Percentiles rank a stretch among this genome's conserved stretches.
phyloP scores from a whole-genome alignment of 495 filamentous ascomycete species.

The Penicillium bovifimosum region DNA sequence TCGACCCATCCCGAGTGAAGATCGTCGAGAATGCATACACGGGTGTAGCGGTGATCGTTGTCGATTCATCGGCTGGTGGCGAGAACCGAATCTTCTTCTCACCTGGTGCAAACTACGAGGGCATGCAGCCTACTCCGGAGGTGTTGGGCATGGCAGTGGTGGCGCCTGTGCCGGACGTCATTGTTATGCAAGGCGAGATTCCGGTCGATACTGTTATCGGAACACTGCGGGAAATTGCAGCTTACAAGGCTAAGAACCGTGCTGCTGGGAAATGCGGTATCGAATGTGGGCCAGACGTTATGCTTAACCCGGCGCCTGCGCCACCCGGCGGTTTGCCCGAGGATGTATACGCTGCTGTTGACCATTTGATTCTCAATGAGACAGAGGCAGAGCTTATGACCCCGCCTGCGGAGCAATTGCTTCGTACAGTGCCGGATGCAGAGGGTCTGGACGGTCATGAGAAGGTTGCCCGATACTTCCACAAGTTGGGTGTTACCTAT shows the following conservation, averaged over 20 bases:
- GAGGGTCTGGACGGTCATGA: slow-evolving; percentile 44
- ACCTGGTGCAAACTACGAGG: slow-evolving; percentile 70
- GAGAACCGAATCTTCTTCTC: slow-evolving; percentile 84
- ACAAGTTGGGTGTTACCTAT: slow-evolving; percentile 62
- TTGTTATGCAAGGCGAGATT: slow-evolving; percentile 88
- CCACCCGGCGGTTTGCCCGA: slow-evolving; percentile 56
- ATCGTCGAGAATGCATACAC: slow-evolving; percentile 52
- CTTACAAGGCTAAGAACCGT: slow-evolving; percentile 40
- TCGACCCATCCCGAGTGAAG: slow-evolving; percentile 54
- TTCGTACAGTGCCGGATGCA: slow-evolving; percentile 32
- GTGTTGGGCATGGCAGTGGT: slow-evolving; percentile 36
- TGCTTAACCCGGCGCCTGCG: slow-evolving; percentile 85
- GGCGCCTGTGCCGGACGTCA: slow-evolving; percentile 50
- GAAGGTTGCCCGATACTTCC: slow-evolving; percentile 52
- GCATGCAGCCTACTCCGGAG: slow-evolving; percentile 38
- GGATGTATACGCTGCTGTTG: slow-evolving; percentile 61
- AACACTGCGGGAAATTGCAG: slow-evolving; percentile 44
- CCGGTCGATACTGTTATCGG: slow-evolving; percentile 65
- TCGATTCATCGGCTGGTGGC: slow-evolving; percentile 71
- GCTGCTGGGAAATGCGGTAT: slow-evolving; percentile 42
- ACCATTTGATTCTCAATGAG: slow-evolving; percentile 84
- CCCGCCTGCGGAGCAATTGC: slow-evolving; percentile 32
- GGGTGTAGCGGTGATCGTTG: slow-evolving; percentile 75
- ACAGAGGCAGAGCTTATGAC: slow-evolving; percentile 76
- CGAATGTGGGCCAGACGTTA: slow-evolving; percentile 46